Evolutionary conservation across 1,284 basidiomycete genomes (phyloP).

Genomic region (Moesziomyces globuligerus): DNA sequence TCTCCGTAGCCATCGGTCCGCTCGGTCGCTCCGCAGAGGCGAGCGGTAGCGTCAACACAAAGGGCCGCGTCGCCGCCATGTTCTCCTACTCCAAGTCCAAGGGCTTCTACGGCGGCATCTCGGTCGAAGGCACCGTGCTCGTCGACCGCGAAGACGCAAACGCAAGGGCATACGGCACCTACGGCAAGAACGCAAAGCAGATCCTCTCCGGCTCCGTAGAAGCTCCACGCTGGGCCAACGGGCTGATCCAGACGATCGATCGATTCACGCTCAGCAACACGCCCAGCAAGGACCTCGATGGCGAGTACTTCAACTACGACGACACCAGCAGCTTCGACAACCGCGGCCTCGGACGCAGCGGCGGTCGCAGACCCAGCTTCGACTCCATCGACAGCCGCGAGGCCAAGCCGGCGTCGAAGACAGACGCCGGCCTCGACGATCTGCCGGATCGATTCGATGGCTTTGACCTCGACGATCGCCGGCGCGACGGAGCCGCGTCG

Average conservation of each 20-base stretch:
- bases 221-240: slow-evolving; percentile 45
- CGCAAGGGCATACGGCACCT: slow-evolving; percentile 64
- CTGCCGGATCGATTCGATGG: slow-evolving; percentile 30
- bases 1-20: slow-evolving; percentile 83
- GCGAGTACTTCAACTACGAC: slow-evolving; percentile 44
- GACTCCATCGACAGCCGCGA: slow-evolving; percentile 46
- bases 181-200: slow-evolving; percentile 51
- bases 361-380: slow-evolving; percentile 24
- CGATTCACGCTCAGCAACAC: slow-evolving; percentile 50
- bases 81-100: slow-evolving; percentile 88
- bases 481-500: slow-evolving; percentile 1
- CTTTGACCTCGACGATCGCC: slow-evolving; percentile 18
- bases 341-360: slow-evolving; percentile 24
- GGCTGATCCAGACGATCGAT: slow-evolving; percentile 50
- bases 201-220: slow-evolving; percentile 58
- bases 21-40: slow-evolving; percentile 95
- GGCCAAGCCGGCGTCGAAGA: slow-evolving; percentile 9
- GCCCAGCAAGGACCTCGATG: slow-evolving; percentile 48
- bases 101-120: slow-evolving; percentile 85
- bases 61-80: slow-evolving; percentile 92
- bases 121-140: slow-evolving; percentile 92
- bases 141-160: slow-evolving; percentile 87
- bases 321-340: slow-evolving; percentile 38
- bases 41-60: slow-evolving; percentile 83
- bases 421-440: slow-evolving; percentile 18